These are phyloP conservation scores for Cladosporium phlei DNA, from an alignment of 2,329 filamentous ascomycete species.

Conservation along the genomic window DNA sequence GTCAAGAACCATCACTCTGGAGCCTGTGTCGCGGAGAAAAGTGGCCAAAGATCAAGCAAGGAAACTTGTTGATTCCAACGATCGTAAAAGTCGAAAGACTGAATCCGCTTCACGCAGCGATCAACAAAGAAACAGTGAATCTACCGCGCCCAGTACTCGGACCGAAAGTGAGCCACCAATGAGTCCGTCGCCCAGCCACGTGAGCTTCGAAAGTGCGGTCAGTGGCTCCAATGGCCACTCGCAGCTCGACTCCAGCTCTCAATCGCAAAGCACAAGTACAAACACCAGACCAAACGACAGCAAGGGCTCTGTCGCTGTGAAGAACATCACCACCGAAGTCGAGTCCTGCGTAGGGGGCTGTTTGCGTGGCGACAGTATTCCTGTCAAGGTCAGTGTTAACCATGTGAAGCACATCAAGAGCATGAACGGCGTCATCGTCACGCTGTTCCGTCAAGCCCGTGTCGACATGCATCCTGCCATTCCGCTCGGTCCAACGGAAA, in stretches of 20 bases:
- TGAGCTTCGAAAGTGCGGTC: conserved; percentile 40
- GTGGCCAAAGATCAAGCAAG: conserved; percentile 55
- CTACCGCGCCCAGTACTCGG: conserved; percentile 24
- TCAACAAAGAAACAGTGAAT: conserved; percentile 23
- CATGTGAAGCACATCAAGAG: conserved; percentile 89
- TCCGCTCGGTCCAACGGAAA: conserved; percentile 57
- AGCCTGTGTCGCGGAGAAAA: conserved; percentile 71
- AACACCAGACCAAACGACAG: conserved; percentile 47
- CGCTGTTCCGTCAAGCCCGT: conserved; percentile 82
- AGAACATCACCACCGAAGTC: conserved; percentile 80
- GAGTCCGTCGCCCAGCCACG: conserved; percentile 45
- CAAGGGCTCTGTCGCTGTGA: conserved; percentile 56
- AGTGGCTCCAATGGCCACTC: conserved; percentile 40
- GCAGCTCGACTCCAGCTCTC: conserved; percentile 37
- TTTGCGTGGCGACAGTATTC: conserved; percentile 76
- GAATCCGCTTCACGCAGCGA: conserved; percentile 22
- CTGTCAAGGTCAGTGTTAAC: conserved; percentile 74
- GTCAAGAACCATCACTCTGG: conserved; percentile 77
- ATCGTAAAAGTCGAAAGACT: conserved; percentile 24
- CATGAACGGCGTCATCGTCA: conserved; percentile 86
- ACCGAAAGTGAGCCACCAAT: conserved; percentile 31
- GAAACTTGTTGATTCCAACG: conserved; percentile 24
- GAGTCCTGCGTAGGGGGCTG: conserved; percentile 79
- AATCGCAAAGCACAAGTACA: conserved; percentile 40
- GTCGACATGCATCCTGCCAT: conserved; percentile 73